Percentiles rank a stretch among this genome's conserved stretches.
Evolutionary conservation across 176 grass and related monocot species (phyloP).

Genomic region (Oryza officinalis): DNA sequence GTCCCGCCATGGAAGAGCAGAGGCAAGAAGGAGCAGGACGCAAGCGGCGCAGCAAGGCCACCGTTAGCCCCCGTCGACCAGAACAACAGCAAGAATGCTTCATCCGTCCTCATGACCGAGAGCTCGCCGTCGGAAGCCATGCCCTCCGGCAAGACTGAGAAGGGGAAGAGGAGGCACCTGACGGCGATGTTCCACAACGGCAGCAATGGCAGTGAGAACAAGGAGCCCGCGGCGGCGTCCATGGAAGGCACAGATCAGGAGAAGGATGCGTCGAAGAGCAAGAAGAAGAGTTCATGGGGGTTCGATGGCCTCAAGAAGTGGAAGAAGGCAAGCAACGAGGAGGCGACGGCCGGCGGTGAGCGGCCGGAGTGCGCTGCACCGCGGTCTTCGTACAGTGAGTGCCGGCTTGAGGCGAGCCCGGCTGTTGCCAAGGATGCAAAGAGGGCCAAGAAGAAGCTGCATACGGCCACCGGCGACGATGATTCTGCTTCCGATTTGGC

Average conservation of each 20-base stretch:
- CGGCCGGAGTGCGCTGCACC: slow-evolving; percentile 9
- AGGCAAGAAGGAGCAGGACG: slow-evolving; percentile 58
- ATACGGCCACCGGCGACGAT: slow-evolving; percentile 14
- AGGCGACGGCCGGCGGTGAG: slow-evolving; percentile 21
- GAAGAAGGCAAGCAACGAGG: slow-evolving; percentile 53
- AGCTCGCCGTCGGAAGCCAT: slow-evolving; percentile 23
- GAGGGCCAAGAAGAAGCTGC: slow-evolving; percentile 58
- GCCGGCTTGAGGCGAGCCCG: slow-evolving; percentile 57
- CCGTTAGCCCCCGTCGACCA: slow-evolving; percentile 51
- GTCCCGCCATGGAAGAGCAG: slow-evolving; percentile 60
- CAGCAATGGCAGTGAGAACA: slow-evolving; percentile 37
- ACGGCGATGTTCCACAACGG: slow-evolving; percentile 41
- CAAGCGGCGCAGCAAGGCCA: background rate
- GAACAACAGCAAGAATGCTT: slow-evolving; percentile 21
- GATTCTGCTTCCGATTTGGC: slow-evolving; percentile 50
- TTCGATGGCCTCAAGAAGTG: slow-evolving; percentile 90
- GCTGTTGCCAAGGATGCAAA: slow-evolving; percentile 46
- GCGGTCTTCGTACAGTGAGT: slow-evolving; percentile 47
- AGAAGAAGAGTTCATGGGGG: slow-evolving; percentile 71
- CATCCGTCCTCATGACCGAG: slow-evolving; percentile 57
- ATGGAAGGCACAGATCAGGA: slow-evolving; percentile 43
- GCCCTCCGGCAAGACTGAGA: slow-evolving; percentile 37
- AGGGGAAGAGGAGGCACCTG: slow-evolving; percentile 61
- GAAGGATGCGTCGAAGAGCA: slow-evolving; percentile 38
- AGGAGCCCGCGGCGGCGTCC: slow-evolving; percentile 24